Conservation (phyloP, 805 yeast species). For the Kregervanrija fluxuum region DNA sequence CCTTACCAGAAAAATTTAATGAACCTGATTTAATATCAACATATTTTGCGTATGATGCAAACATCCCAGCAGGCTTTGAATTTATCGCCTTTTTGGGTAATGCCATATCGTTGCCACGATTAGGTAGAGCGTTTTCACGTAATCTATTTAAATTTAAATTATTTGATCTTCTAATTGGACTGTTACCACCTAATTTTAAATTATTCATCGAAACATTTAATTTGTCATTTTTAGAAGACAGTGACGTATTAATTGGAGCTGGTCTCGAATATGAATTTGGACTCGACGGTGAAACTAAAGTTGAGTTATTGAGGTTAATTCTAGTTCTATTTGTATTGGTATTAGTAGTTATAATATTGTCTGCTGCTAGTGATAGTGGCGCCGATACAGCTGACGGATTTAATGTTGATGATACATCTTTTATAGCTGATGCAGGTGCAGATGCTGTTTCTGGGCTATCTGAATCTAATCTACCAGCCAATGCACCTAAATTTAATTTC, state of each 20-base stretch:
- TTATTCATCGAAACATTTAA: slow-evolving; percentile 1
- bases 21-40: slow-evolving; percentile 90
- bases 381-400: too few relatives aligned
- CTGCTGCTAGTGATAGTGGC: too few relatives aligned
- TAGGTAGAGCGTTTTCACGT: slow-evolving; percentile 20
- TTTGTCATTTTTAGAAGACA: background rate
- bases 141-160: slow-evolving; percentile 11
- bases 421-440: too few relatives aligned
- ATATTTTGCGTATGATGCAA: slow-evolving; percentile 80
- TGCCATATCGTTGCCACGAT: slow-evolving; percentile 17
- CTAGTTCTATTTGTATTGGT: slow-evolving; percentile 1
- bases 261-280: background rate
- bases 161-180: background rate
- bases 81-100: background rate
- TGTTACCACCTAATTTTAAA: background rate
- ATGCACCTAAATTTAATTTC: slow-evolving; percentile 34
- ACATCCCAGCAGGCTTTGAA: slow-evolving; percentile 47
- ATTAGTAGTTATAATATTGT: background rate
- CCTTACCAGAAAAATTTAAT: slow-evolving; percentile 86
- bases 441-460: slow-evolving; percentile 1
- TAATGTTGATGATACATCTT: too few relatives aligned
- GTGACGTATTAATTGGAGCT: background rate
- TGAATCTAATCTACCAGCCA: slow-evolving; percentile 1
- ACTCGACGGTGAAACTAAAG: too few relatives aligned
- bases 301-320: slow-evolving; percentile 16